Conservation (phyloP, 495 filamentous ascomycete species). For the Filosporella fistucella region DNA sequence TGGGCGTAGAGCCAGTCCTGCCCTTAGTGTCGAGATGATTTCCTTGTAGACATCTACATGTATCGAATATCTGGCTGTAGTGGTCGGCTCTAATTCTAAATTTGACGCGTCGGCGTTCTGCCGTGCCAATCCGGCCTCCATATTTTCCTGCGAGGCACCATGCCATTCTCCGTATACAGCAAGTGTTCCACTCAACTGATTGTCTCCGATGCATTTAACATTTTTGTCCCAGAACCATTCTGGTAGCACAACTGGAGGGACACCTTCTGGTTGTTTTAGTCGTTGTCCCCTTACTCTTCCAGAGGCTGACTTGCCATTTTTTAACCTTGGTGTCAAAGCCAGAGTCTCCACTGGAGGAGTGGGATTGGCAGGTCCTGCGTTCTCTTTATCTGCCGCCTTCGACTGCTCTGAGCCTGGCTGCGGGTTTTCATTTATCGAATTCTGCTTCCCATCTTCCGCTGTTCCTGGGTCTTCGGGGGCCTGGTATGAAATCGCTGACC, state of each 20-base stretch:
- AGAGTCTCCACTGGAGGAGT: not conserved
- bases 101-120: not conserved
- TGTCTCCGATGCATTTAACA: constrained; percentile 20
- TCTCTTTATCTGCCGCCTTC: constrained; percentile 18
- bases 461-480: constrained; percentile 25
- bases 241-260: constrained; percentile 38
- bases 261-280: constrained; percentile 32
- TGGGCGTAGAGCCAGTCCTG: constrained; percentile 15
- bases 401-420: not conserved
- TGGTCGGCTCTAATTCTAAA: constrained; percentile 1
- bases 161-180: constrained; percentile 8
- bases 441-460: constrained; percentile 20
- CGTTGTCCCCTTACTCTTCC: constrained; percentile 32
- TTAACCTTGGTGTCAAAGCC: not conserved
- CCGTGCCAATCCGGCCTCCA: not conserved
- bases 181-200: constrained; percentile 1
- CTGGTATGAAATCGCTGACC: constrained; percentile 22
- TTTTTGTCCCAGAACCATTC: constrained; percentile 36
- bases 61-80: constrained; percentile 18
- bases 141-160: not conserved
- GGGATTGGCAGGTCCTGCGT: not conserved
- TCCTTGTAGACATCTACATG: constrained; percentile 19
- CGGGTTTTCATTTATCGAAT: not conserved
- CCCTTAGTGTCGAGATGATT: constrained; percentile 15
- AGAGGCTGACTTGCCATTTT: constrained; percentile 28